Percentiles rank a stretch among this genome's conserved stretches.
Evolutionary conservation across 2,329 filamentous ascomycete species (phyloP).

Genomic region (Epichloe bromicola): DNA sequence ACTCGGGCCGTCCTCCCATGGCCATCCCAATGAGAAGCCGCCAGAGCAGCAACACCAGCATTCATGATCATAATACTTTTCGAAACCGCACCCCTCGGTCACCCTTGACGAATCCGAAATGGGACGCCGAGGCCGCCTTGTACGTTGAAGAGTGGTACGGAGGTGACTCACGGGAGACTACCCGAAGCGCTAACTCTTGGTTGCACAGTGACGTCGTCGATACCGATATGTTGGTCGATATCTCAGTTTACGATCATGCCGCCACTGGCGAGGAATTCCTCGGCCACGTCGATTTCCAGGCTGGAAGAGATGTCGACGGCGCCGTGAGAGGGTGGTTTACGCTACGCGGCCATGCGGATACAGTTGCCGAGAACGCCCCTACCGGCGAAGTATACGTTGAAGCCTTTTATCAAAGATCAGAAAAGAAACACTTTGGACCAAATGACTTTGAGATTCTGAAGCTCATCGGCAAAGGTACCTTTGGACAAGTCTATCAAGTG

Average conservation of each 20-base stretch:
- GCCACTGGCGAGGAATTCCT: slow-evolving; percentile 78
- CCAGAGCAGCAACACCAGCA: slow-evolving; percentile 90
- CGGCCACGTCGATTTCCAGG: slow-evolving; percentile 75
- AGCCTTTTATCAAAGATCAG: slow-evolving; percentile 71
- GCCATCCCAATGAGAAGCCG: slow-evolving; percentile 94
- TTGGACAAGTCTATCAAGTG: slow-evolving; percentile 96
- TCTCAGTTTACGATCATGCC: slow-evolving; percentile 82
- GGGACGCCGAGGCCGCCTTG: slow-evolving; percentile 94
- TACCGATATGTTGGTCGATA: slow-evolving; percentile 76
- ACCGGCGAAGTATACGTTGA: slow-evolving; percentile 86
- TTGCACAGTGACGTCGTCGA: slow-evolving; percentile 79
- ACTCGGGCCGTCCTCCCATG: slow-evolving; percentile 70
- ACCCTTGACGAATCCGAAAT: slow-evolving; percentile 71
- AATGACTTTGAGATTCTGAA: slow-evolving; percentile 94
- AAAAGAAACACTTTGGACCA: slow-evolving; percentile 85
- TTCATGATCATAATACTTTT: slow-evolving; percentile 50
- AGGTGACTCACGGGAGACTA: not conserved
- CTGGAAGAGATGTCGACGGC: slow-evolving; percentile 50
- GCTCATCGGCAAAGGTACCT: slow-evolving; percentile 94
- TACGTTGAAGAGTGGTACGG: slow-evolving; percentile 33
- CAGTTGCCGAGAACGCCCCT: slow-evolving; percentile 54
- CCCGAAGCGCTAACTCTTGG: slow-evolving; percentile 6
- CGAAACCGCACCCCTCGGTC: slow-evolving; percentile 42
- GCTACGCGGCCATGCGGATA: slow-evolving; percentile 62
- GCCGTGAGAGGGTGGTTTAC: slow-evolving; percentile 76